A percentile compares a stretch with the other conserved stretches of the same genome.
Evolutionary conservation across 352 stramenopile genomes (phyloP).

Genomic region (Blastocystis sp.): DNA sequence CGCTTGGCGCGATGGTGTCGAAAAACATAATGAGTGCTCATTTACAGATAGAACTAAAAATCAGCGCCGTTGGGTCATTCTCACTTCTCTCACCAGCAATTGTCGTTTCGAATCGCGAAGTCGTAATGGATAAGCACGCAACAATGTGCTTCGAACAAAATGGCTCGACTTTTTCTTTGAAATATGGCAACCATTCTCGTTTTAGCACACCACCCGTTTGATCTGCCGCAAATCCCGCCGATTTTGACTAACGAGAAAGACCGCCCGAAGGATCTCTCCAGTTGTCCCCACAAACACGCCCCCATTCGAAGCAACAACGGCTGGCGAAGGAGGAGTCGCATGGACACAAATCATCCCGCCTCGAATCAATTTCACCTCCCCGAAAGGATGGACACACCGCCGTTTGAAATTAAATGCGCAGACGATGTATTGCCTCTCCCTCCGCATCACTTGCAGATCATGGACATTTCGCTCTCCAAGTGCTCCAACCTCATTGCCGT

Average conservation of each 20-base stretch:
- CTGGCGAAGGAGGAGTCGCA: background rate
- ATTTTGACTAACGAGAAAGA: background rate
- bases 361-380: background rate
- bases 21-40: background rate
- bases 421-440: constrained; percentile 3
- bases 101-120: background rate
- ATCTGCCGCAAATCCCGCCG: background rate
- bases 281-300: too few relatives aligned
- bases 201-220: background rate
- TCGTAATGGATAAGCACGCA: background rate
- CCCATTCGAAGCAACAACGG: background rate
- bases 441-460: constrained; percentile 21
- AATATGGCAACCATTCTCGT: background rate
- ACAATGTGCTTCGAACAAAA: background rate
- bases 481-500: background rate
- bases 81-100: background rate
- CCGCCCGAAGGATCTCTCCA: too few relatives aligned
- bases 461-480: constrained; percentile 47
- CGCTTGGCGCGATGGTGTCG: background rate
- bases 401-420: constrained; percentile 31
- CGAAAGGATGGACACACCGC: constrained; percentile 40
- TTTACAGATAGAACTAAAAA: background rate
- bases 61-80: background rate
- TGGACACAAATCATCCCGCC: background rate
- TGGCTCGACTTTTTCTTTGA: background rate